A percentile compares a stretch with the other conserved stretches of the same genome.
These are phyloP conservation scores for Cyberlindnera maritima DNA, from an alignment of 805 yeast species.

Conservation along the genomic window DNA sequence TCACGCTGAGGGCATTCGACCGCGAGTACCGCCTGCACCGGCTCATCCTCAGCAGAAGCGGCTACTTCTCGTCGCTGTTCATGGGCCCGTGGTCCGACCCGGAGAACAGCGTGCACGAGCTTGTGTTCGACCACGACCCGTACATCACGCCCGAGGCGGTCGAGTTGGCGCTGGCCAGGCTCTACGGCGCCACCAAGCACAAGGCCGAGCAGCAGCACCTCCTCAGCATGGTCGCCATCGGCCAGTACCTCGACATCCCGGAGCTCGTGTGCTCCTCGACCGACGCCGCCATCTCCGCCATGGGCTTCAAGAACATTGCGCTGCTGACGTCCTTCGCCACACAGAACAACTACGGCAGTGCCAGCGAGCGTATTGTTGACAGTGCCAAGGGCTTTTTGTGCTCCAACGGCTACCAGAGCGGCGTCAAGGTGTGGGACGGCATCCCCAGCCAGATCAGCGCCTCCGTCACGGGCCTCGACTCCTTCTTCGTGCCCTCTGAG, in stretches of 20 bases:
- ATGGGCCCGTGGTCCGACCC: slow-evolving; percentile 41
- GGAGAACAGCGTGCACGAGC: slow-evolving; percentile 22
- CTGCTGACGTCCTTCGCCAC: slow-evolving; percentile 41
- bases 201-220: slow-evolving; percentile 36
- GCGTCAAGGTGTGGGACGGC: slow-evolving; percentile 44
- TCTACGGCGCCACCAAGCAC: slow-evolving; percentile 43
- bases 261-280: slow-evolving; percentile 45
- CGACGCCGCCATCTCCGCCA: slow-evolving; percentile 32
- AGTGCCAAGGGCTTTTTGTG: slow-evolving; percentile 45
- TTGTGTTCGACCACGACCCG: slow-evolving; percentile 39
- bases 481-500: slow-evolving; percentile 52
- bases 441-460: slow-evolving; percentile 42
- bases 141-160: slow-evolving; percentile 44
- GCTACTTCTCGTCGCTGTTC: slow-evolving; percentile 46
- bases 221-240: slow-evolving; percentile 44
- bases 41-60: slow-evolving; percentile 43
- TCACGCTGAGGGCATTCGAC: slow-evolving; percentile 45
- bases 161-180: slow-evolving; percentile 43
- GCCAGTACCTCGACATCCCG: slow-evolving; percentile 46
- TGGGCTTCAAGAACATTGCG: slow-evolving; percentile 37
- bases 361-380: slow-evolving; percentile 44
- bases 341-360: slow-evolving; percentile 42
- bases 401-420: slow-evolving; percentile 48
- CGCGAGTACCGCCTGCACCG: slow-evolving; percentile 43
- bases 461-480: slow-evolving; percentile 46